phyloP scores from a whole-genome alignment of 176 grass and related monocot species.

The Alopecurus myosuroides region DNA sequence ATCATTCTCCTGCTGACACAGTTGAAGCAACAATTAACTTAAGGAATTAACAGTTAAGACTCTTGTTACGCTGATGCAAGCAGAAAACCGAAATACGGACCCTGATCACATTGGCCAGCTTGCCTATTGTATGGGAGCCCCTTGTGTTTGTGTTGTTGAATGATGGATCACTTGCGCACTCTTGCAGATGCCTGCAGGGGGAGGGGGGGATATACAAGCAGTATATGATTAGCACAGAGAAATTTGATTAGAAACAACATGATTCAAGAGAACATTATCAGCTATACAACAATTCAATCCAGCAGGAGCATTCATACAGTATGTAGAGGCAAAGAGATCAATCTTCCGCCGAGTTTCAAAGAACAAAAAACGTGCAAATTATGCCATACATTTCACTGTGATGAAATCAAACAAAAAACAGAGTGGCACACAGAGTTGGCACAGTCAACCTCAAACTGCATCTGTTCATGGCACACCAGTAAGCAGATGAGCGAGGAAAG shows the following conservation, averaged over 20 bases:
- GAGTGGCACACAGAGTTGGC: neutral
- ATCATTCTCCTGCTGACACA: constrained; percentile 64
- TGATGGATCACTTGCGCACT: constrained; percentile 31
- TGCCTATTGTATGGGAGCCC: constrained; percentile 62
- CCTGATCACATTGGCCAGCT: constrained; percentile 68
- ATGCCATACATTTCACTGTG: neutral
- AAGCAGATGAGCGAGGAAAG: too few species aligned
- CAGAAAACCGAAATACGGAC: constrained; percentile 19
- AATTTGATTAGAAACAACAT: neutral
- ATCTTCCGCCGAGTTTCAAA: neutral
- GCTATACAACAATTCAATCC: neutral
- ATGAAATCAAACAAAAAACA: neutral
- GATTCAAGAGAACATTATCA: neutral
- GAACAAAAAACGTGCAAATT: neutral
- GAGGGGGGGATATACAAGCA: neutral
- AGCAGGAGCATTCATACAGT: neutral
- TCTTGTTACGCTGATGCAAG: neutral
- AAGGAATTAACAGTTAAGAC: neutral
- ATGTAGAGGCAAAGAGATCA: neutral
- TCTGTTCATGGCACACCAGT: too few species aligned
- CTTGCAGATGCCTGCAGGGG: constrained; percentile 42
- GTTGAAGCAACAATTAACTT: neutral
- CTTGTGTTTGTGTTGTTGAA: constrained; percentile 48
- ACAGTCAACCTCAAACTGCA: neutral
- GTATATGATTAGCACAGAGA: neutral